These are phyloP conservation scores for Cladosporium austrohemisphaericum DNA, from an alignment of 2,329 filamentous ascomycete genomes.

Conservation along the genomic window DNA sequence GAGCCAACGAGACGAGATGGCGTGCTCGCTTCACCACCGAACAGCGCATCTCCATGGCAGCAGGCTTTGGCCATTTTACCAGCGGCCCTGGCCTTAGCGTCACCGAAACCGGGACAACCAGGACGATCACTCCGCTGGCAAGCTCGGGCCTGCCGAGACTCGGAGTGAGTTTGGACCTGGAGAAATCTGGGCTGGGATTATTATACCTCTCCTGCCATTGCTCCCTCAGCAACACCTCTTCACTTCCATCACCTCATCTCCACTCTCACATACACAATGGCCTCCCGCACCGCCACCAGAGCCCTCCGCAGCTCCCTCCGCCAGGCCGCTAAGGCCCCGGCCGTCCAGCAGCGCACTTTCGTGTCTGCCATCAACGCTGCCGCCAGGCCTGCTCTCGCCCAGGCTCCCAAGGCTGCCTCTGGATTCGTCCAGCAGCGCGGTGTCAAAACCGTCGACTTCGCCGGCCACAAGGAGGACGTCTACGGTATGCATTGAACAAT, in stretches of 20 bases:
- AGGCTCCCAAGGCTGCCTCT: conserved; percentile 45
- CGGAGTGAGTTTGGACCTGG: conserved; percentile 7
- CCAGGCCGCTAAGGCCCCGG: conserved; percentile 48
- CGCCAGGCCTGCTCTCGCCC: conserved; percentile 41
- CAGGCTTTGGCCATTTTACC: no score
- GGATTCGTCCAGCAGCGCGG: conserved; percentile 65
- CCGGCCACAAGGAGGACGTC: conserved; percentile 89
- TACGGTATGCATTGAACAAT: conserved; percentile 61
- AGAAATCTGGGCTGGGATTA: conserved; percentile 10
- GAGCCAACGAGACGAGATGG: no score
- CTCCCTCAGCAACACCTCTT: conserved; percentile 3
- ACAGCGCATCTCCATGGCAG: no score
- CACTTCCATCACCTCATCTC: conserved; percentile 8
- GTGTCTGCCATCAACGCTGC: conserved; percentile 54
- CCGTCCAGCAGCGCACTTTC: conserved; percentile 55
- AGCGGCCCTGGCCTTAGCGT: conserved; percentile 4
- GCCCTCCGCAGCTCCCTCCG: conserved; percentile 56
- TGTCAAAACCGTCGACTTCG: conserved; percentile 98
- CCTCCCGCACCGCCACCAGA: conserved; percentile 67
- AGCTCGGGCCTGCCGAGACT: conserved; percentile 9
- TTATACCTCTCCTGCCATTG: conserved; percentile 14
- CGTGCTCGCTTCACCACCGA: no score
- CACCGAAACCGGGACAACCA: conserved; percentile 7
- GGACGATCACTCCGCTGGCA: not conserved
- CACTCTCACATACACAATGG: conserved; percentile 53